Percentiles rank a stretch among this genome's conserved stretches.
phyloP scores from a whole-genome alignment of 257 asterid species.

The Nicotiana noctiflora region DNA sequence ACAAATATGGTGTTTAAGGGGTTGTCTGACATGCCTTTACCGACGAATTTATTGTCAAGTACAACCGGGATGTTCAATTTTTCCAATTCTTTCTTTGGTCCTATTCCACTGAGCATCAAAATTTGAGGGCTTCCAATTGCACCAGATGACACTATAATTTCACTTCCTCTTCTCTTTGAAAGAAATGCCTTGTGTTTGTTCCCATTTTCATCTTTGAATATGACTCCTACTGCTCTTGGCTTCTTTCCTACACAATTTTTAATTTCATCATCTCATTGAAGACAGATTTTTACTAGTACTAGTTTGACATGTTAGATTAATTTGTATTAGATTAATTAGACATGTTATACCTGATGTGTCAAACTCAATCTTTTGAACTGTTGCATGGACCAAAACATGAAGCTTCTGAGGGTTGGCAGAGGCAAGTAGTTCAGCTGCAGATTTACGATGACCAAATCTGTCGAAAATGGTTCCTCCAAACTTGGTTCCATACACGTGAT shows the following conservation, averaged over 20 bases:
- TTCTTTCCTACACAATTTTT: conserved; percentile 10
- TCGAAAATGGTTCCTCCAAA: conserved; percentile 60
- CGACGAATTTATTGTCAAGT: too few species aligned
- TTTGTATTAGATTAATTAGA: neutral
- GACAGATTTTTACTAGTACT: conserved; percentile 14
- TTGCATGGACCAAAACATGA: conserved; percentile 40
- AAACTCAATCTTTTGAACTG: conserved; percentile 33
- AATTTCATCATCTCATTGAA: neutral
- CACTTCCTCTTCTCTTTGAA: conserved; percentile 15
- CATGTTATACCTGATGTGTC: conserved; percentile 5
- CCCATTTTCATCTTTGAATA: conserved; percentile 44
- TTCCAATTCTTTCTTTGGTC: too few species aligned
- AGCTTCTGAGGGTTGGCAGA: conserved; percentile 35
- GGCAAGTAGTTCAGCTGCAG: conserved; percentile 56
- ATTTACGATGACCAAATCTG: conserved; percentile 48
- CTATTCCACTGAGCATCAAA: conserved; percentile 22
- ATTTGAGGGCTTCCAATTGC: conserved; percentile 63
- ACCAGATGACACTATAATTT: conserved; percentile 41
- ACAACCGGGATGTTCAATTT: too few species aligned
- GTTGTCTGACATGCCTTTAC: too few species aligned
- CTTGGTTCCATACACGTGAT: conserved; percentile 53
- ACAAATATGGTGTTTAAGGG: too few species aligned
- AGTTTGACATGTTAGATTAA: neutral
- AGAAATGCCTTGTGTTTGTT: conserved; percentile 28
- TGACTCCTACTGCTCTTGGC: conserved; percentile 31